phyloP scores from a whole-genome alignment of 352 stramenopile genomes.

The Phytophthora constricta region DNA sequence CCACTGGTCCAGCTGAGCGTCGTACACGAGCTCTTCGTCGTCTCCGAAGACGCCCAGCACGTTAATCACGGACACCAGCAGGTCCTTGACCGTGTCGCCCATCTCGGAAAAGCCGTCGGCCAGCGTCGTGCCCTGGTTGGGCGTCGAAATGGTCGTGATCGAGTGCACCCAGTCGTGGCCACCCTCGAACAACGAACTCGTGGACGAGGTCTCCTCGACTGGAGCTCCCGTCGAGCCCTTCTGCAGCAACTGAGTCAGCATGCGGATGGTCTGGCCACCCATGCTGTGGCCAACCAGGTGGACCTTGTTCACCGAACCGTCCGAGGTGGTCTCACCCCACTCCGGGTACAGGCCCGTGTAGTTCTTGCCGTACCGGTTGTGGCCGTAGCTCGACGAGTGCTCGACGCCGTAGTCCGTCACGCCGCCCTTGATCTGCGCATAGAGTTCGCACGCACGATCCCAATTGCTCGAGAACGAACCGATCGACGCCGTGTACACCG shows the following conservation, averaged over 20 bases:
- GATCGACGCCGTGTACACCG: conserved; percentile 58
- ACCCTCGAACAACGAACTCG: conserved; percentile 55
- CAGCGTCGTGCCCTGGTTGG: conserved; percentile 68
- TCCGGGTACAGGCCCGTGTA: conserved; percentile 62
- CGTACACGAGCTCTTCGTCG: conserved; percentile 43
- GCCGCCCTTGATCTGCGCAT: conserved; percentile 68
- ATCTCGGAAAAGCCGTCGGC: conserved; percentile 51
- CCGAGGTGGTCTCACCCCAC: conserved; percentile 52
- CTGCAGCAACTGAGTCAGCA: conserved; percentile 66
- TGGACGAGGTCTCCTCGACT: conserved; percentile 31
- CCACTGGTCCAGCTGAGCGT: conserved; percentile 63
- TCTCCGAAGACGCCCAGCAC: conserved; percentile 36
- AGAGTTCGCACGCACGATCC: conserved; percentile 71
- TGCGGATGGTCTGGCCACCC: conserved; percentile 79
- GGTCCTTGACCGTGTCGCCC: conserved; percentile 42
- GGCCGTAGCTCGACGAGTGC: conserved; percentile 49
- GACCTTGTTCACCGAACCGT: conserved; percentile 68
- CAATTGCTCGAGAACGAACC: conserved; percentile 68
- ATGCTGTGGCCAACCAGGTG: conserved; percentile 83
- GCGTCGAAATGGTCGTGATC: conserved; percentile 66
- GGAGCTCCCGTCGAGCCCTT: conserved; percentile 55
- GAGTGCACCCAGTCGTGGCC: conserved; percentile 75
- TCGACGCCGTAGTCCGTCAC: conserved; percentile 59
- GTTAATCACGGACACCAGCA: conserved; percentile 36
- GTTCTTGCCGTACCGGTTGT: conserved; percentile 48